A percentile compares a stretch with the other conserved stretches of the same genome.
These are phyloP conservation scores for Stagonosporopsis vannaccii DNA, from an alignment of 2,329 filamentous ascomycete species.

Conservation along the genomic window DNA sequence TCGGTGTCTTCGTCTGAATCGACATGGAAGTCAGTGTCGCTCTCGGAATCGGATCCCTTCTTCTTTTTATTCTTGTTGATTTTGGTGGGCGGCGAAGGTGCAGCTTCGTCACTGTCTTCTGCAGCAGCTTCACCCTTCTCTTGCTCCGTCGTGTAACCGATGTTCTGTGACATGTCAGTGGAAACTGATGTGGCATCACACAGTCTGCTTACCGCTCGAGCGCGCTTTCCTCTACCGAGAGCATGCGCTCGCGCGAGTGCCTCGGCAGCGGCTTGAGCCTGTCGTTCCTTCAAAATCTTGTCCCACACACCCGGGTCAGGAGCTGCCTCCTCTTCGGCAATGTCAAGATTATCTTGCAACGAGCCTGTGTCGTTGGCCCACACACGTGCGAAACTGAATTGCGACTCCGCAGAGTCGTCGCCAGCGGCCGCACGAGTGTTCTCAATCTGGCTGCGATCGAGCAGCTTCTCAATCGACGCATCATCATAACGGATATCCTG, in stretches of 20 bases:
- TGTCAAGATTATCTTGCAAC: constrained; percentile 69
- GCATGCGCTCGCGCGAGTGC: constrained; percentile 71
- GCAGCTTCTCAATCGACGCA: constrained; percentile 81
- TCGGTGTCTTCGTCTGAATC: constrained; percentile 41
- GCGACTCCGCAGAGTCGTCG: constrained; percentile 73
- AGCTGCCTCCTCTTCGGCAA: constrained; percentile 60
- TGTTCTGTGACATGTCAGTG: constrained; percentile 35
- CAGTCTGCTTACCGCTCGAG: constrained; percentile 61
- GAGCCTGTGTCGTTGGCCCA: constrained; percentile 84
- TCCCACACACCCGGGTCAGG: constrained; percentile 83
- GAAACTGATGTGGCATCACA: neutral
- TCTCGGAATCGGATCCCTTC: constrained; percentile 48
- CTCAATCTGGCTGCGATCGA: constrained; percentile 86
- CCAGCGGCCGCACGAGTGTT: constrained; percentile 65
- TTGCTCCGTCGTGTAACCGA: constrained; percentile 58
- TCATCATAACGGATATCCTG: constrained; percentile 82
- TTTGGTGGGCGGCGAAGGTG: constrained; percentile 42
- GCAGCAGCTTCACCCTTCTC: constrained; percentile 25
- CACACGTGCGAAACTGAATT: constrained; percentile 88
- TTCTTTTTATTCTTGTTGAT: constrained; percentile 34
- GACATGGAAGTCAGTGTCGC: constrained; percentile 60
- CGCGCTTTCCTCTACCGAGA: constrained; percentile 86
- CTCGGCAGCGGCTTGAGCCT: constrained; percentile 77
- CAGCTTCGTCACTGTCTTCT: constrained; percentile 26
- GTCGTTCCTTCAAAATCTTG: constrained; percentile 82